phyloP scores from a whole-genome alignment of 176 grass and related monocot species.

The Eragrostis curvula region DNA sequence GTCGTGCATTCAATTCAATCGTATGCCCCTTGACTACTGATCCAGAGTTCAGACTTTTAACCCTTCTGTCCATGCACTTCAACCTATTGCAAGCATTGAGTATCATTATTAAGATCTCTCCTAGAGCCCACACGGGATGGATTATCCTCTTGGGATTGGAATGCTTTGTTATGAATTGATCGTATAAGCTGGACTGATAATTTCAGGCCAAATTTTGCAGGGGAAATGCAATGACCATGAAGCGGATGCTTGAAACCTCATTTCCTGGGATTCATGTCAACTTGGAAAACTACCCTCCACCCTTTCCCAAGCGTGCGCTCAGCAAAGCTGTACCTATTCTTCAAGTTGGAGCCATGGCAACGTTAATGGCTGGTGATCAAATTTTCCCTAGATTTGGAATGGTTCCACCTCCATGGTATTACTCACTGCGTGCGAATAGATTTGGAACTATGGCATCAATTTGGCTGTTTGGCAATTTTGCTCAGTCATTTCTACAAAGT shows the following conservation, averaged over 20 bases:
- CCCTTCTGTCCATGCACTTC: neutral
- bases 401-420: slow-evolving; percentile 85
- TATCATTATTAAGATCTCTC: neutral
- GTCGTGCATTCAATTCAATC: neutral
- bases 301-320: slow-evolving; percentile 79
- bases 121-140: neutral
- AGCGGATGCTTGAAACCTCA: slow-evolving; percentile 79
- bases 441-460: slow-evolving; percentile 93
- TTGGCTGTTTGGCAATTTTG: slow-evolving; percentile 88
- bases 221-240: slow-evolving; percentile 90
- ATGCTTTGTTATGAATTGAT: neutral
- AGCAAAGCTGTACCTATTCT: slow-evolving; percentile 87
- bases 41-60: neutral
- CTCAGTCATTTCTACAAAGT: slow-evolving; percentile 87
- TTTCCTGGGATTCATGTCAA: slow-evolving; percentile 86
- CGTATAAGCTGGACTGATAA: neutral
- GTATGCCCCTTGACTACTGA: neutral
- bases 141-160: slow-evolving; percentile 5
- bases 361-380: slow-evolving; percentile 90
- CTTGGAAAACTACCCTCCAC: slow-evolving; percentile 90
- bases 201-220: slow-evolving; percentile 50
- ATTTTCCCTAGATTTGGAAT: slow-evolving; percentile 97
- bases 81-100: neutral
- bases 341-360: slow-evolving; percentile 83
- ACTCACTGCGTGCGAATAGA: slow-evolving; percentile 81